Percentiles rank a stretch among this genome's conserved stretches.
Evolutionary conservation across 2,329 filamentous ascomycete species (phyloP).

Genomic region (Aspergillus tanneri): DNA sequence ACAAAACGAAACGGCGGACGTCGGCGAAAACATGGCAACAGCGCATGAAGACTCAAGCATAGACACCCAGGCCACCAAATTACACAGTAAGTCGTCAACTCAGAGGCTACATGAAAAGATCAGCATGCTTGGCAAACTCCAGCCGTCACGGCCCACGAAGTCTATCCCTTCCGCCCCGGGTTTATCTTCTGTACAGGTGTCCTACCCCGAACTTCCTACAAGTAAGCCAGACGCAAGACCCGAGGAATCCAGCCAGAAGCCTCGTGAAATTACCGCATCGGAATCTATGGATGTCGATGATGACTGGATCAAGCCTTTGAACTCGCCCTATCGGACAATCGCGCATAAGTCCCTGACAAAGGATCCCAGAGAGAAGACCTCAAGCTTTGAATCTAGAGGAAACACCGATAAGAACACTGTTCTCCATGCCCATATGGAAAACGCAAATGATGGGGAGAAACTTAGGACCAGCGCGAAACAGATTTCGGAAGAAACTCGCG

Average conservation of each 20-base stretch:
- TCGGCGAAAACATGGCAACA: slow-evolving; percentile 57
- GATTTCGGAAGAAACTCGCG: slow-evolving; percentile 47
- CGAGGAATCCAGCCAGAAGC: slow-evolving; percentile 22
- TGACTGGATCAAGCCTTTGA: slow-evolving; percentile 60
- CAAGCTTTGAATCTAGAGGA: slow-evolving; percentile 26
- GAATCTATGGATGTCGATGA: slow-evolving; percentile 45
- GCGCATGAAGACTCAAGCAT: slow-evolving; percentile 49
- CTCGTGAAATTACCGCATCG: slow-evolving; percentile 20
- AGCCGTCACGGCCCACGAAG: slow-evolving; percentile 47
- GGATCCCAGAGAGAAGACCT: slow-evolving; percentile 58
- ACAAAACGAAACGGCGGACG: slow-evolving; percentile 48
- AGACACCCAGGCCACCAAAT: slow-evolving; percentile 53
- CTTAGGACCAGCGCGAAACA: slow-evolving; percentile 18
- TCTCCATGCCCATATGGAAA: slow-evolving; percentile 8
- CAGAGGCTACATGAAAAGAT: slow-evolving; percentile 92
- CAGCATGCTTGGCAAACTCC: slow-evolving; percentile 65
- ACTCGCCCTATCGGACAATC: slow-evolving; percentile 48
- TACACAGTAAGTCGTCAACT: slow-evolving; percentile 86
- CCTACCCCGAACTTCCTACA: slow-evolving; percentile 37
- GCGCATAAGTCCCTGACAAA: slow-evolving; percentile 62
- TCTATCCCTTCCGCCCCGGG: slow-evolving; percentile 42
- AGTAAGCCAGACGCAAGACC: slow-evolving; percentile 30
- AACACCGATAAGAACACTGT: slow-evolving; percentile 19
- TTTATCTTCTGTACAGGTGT: slow-evolving; percentile 31
- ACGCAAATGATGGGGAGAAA: slow-evolving; percentile 15